Evolutionary conservation across 805 yeast genomes (phyloP).

Genomic region (Ogataea minuta): DNA sequence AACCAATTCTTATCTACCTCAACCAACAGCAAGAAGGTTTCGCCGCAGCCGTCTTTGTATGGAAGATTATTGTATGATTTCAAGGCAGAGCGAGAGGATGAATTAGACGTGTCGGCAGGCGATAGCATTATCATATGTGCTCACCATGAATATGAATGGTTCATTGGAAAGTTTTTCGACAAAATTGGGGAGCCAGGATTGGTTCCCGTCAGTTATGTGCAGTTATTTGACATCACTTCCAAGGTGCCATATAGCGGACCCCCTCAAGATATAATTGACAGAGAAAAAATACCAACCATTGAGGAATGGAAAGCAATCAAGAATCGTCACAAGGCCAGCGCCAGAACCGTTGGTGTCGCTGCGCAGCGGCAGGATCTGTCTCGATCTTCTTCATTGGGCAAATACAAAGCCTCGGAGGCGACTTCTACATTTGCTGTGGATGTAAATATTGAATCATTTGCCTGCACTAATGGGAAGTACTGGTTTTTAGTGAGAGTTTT

Average conservation of each 20-base stretch:
- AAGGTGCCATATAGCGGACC: conserved; percentile 53
- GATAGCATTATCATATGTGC: conserved; percentile 93
- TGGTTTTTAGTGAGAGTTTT: conserved; percentile 78
- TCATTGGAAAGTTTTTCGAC: conserved; percentile 93
- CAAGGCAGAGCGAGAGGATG: conserved; percentile 80
- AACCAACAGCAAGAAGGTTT: conserved; percentile 25
- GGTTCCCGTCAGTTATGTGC: conserved; percentile 88
- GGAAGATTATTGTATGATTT: conserved; percentile 87
- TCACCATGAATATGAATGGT: conserved; percentile 96
- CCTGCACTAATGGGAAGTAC: conserved; percentile 80
- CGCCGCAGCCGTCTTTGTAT: conserved; percentile 47
- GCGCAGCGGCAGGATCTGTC: conserved; percentile 14
- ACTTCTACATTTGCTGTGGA: conserved; percentile 40
- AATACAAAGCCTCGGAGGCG: conserved; percentile 9
- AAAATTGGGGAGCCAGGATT: conserved; percentile 96
- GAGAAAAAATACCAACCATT: conserved; percentile 80
- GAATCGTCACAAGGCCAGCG: conserved; percentile 88
- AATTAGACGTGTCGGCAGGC: conserved; percentile 77
- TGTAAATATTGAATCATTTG: conserved; percentile 77
- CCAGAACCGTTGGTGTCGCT: conserved; percentile 41
- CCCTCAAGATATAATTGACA: conserved; percentile 48
- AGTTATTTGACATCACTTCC: conserved; percentile 75
- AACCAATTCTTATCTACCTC: conserved; percentile 31
- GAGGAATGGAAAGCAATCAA: conserved; percentile 93
- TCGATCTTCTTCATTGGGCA: conserved; percentile 18